Percentiles rank a stretch among this genome's conserved stretches.
Conservation (phyloP, 2,329 filamentous ascomycete species). For the Fusarium citri region DNA sequence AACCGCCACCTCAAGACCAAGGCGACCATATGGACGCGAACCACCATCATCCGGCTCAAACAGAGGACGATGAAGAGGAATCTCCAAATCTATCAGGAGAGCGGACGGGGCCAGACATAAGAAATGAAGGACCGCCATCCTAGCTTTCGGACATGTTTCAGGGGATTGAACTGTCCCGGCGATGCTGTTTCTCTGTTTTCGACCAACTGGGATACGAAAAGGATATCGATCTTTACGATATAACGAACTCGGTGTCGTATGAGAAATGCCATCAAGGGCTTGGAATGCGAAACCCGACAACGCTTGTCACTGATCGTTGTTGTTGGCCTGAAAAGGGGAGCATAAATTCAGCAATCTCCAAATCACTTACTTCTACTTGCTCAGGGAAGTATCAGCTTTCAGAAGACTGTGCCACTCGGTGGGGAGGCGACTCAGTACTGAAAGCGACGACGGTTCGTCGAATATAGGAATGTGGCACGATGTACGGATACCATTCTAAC, state of each 20-base stretch:
- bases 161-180: not conserved
- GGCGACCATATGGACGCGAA: conserved; percentile 39
- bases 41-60: conserved; percentile 54
- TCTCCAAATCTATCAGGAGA: conserved; percentile 40
- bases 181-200: not conserved
- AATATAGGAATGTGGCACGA: conserved; percentile 9
- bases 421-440: conserved; percentile 41
- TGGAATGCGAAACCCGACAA: not conserved
- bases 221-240: not conserved
- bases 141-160: conserved; percentile 20
- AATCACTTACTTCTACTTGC: conserved; percentile 3
- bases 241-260: not conserved
- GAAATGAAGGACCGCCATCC: conserved; percentile 12
- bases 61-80: conserved; percentile 53
- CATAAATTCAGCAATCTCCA: not conserved
- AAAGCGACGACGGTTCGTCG: conserved; percentile 11
- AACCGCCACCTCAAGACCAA: conserved; percentile 41
- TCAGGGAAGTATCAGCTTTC: not conserved
- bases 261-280: not conserved
- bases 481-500: not conserved
- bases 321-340: not conserved
- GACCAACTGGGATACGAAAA: not conserved
- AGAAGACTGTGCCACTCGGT: conserved; percentile 41
- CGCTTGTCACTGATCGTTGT: not conserved
- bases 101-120: conserved; percentile 29